These are phyloP conservation scores for Linnemannia schmuckeri DNA, from an alignment of 192 early-diverging fungal species.

Conservation along the genomic window DNA sequence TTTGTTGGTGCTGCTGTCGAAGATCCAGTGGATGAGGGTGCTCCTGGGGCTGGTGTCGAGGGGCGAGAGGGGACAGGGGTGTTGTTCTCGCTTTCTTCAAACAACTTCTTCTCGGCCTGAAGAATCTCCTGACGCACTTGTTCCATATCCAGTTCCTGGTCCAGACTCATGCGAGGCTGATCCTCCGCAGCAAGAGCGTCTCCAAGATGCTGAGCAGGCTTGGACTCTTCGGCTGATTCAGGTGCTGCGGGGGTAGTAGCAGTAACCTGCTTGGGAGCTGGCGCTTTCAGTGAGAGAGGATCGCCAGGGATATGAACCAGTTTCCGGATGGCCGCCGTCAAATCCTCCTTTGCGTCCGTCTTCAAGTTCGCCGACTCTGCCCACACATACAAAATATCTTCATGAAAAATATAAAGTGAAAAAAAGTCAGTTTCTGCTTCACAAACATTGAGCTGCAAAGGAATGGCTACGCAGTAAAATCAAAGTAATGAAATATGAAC, in stretches of 20 bases:
- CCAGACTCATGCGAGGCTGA: constrained; percentile 48
- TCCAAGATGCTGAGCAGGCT: constrained; percentile 19
- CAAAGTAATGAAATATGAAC: not conserved
- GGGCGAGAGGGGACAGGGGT: constrained; percentile 42
- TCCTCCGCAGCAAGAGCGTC: constrained; percentile 20
- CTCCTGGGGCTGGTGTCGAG: constrained; percentile 24
- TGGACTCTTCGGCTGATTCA: not conserved
- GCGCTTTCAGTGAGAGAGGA: constrained; percentile 37
- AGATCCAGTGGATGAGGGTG: constrained; percentile 7
- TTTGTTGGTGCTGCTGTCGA: constrained; percentile 9
- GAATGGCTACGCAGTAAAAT: not conserved
- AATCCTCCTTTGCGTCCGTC: constrained; percentile 35
- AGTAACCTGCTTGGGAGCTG: not conserved
- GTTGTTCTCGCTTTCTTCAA: constrained; percentile 27
- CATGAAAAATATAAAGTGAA: not conserved
- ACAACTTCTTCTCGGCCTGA: constrained; percentile 48
- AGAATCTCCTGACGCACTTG: constrained; percentile 39
- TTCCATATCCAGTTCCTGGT: constrained; percentile 56
- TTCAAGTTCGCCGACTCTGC: constrained; percentile 24
- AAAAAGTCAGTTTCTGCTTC: not conserved
- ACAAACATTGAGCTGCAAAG: not conserved
- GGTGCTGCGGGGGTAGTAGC: not conserved
- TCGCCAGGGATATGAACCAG: constrained; percentile 56
- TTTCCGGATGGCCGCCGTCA: constrained; percentile 50
- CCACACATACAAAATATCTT: constrained; percentile 55